Conservation (phyloP, 2,329 filamentous ascomycete species). For the Tolypocladium pustulatum region DNA sequence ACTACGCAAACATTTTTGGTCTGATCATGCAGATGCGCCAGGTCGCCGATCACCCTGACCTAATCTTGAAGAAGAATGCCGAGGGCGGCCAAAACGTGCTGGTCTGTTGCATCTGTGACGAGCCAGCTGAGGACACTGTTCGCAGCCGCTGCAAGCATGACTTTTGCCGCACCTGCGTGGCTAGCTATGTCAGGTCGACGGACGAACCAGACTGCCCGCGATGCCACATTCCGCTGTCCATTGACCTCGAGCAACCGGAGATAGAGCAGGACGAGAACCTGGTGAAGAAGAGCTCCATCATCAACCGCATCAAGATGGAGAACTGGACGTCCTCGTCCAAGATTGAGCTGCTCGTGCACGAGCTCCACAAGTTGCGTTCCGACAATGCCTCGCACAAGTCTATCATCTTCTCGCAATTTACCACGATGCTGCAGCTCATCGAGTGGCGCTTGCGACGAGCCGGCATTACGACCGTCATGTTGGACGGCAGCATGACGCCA, state of each 20-base stretch:
- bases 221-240: constrained; percentile 81
- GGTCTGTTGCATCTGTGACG: constrained; percentile 91
- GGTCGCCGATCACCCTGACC: constrained; percentile 89
- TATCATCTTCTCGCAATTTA: constrained; percentile 96
- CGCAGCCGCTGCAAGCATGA: constrained; percentile 89
- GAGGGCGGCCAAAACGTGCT: constrained; percentile 83
- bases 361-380: constrained; percentile 82
- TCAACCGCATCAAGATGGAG: constrained; percentile 98
- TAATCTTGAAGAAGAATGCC: constrained; percentile 80
- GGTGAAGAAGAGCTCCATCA: constrained; percentile 93
- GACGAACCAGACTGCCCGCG: constrained; percentile 73
- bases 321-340: constrained; percentile 98
- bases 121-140: constrained; percentile 89
- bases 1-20: constrained; percentile 98
- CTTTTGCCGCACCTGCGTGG: constrained; percentile 32
- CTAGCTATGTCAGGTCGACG: constrained; percentile 59
- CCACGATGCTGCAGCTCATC: constrained; percentile 91
- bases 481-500: constrained; percentile 95
- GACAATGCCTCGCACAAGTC: constrained; percentile 92
- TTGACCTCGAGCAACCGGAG: constrained; percentile 91
- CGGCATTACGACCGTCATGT: constrained; percentile 97
- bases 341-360: constrained; percentile 92
- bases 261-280: constrained; percentile 82
- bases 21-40: constrained; percentile 99
- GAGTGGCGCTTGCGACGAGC: constrained; percentile 93